These are phyloP conservation scores for Suillus luteus DNA, from an alignment of 768 basidiomycete species.

Conservation along the genomic window DNA sequence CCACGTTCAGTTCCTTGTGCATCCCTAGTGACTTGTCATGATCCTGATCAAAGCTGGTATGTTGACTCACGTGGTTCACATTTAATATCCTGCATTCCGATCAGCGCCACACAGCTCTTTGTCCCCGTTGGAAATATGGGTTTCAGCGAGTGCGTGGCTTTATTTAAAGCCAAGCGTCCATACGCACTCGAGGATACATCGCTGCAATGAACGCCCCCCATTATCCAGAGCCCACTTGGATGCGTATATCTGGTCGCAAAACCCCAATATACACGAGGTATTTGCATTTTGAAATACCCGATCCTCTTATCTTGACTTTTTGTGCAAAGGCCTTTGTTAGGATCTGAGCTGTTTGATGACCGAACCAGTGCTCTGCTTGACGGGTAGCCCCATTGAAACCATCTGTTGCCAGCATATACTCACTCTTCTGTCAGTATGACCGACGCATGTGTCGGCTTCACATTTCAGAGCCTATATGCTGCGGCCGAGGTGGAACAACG, in stretches of 20 bases:
- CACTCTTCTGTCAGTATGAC: background rate
- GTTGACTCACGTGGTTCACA: conserved; percentile 1
- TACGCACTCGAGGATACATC: background rate
- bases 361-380: conserved; percentile 11
- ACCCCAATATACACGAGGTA: conserved; percentile 1
- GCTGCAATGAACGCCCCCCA: background rate
- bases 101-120: conserved; percentile 1
- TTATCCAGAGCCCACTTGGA: conserved; percentile 5
- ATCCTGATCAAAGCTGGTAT: background rate
- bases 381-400: conserved; percentile 10
- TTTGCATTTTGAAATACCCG: background rate
- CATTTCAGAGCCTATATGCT: conserved; percentile 11
- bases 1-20: background rate
- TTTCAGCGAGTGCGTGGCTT: background rate
- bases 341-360: conserved; percentile 19
- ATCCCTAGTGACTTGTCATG: background rate
- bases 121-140: background rate
- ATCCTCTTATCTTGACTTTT: background rate
- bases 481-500: conserved; percentile 10
- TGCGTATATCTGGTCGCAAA: conserved; percentile 2
- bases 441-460: conserved; percentile 17
- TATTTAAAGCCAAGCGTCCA: background rate
- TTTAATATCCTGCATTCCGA: conserved; percentile 1
- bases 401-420: background rate
- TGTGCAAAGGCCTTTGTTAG: conserved; percentile 15